Base-by-base conservation (phyloP, 192 early-diverging fungal species). In the Diversispora epigaea region DNA sequence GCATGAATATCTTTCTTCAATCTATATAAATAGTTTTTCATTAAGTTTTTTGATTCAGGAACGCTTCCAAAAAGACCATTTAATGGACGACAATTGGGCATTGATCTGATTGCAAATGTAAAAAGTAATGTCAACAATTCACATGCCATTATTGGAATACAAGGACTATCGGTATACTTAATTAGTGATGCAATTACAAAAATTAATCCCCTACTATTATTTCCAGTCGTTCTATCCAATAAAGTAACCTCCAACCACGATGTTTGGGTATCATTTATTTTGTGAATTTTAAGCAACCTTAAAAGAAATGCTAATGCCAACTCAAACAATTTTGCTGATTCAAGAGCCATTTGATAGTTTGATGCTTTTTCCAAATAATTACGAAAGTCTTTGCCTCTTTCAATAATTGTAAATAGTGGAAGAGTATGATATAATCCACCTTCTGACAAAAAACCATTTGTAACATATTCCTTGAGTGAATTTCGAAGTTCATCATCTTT, bases 121-220 rank as follows among this genome's bases (percentile, higher is more conserved):
- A 82, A 85, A 21, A 88, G 60, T 4, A 86, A 71, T 0, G 80
- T 80, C 22, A 86, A 63, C n/a, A 88, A 56, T 43, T 88, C 80
- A 0, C 80, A 81, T 3, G 84, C 78, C 39, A 83, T 39, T 39
- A 79, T 77, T 1, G 83, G 80, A 7, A 82, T 65, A 0, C 61
- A 75, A 0, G 68, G 60, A 19, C 77, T 80, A 45, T 84, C 80
- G 4, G 80, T 68, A 41, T 78, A 82, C 54, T 79, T 72, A 40
- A 78, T 73, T 40, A 80, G 82, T 15, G 77, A 78, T 0, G 80
- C 78, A 61, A 86, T 71, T 7, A 80, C 49, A 3, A 75, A 73
- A 5, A 86, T 78, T 25, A 84, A 81, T 12, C 82, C 79, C 1
- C 68, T 55, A 17, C 78, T 82, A 43, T 77, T 73, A 14, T 78